Conservation (phyloP, 139 green algal genomes). For the Cymbomonas tetramitiformis region DNA sequence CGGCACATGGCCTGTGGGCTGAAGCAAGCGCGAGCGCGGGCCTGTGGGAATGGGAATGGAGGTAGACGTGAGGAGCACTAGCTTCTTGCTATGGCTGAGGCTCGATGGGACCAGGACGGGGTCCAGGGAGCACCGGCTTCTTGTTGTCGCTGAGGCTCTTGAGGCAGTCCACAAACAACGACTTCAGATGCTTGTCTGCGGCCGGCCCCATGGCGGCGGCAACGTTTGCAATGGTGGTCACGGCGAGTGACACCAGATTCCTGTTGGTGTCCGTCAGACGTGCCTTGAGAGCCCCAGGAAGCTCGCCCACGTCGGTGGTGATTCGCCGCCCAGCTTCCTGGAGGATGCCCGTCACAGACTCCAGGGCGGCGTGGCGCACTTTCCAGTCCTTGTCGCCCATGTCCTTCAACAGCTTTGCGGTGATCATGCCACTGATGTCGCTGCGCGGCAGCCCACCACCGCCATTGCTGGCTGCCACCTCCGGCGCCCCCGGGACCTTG, state of each 20-base stretch:
- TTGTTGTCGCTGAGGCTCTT: slow-evolving; percentile 77
- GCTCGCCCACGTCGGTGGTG: slow-evolving; percentile 38
- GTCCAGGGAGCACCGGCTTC: slow-evolving; percentile 33
- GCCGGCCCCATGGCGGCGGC: slow-evolving; percentile 62
- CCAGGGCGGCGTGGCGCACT: slow-evolving; percentile 67
- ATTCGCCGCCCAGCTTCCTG: slow-evolving; percentile 20
- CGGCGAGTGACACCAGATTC: slow-evolving; percentile 58
- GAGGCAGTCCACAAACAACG: no score
- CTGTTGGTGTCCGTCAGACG: slow-evolving; percentile 80
- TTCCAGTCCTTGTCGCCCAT: slow-evolving; percentile 72
- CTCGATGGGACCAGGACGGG: no score
- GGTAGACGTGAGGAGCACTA: no score
- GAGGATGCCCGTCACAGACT: slow-evolving; percentile 46
- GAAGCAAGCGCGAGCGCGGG: no score
- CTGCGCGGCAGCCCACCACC: slow-evolving; percentile 38
- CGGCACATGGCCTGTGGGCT: no score
- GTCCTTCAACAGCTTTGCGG: slow-evolving; percentile 19
- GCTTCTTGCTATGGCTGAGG: no score
- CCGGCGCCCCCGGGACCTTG: neutral
- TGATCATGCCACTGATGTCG: slow-evolving; percentile 43
- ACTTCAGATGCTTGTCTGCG: slow-evolving; percentile 57
- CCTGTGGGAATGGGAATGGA: no score
- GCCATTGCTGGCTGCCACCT: neutral
- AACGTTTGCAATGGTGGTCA: slow-evolving; percentile 52
- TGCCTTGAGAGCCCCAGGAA: slow-evolving; percentile 63